A percentile compares a stretch with the other conserved stretches of the same genome.
Evolutionary conservation across 164 flowering plant genomes (phyloP).

Genomic region (Aristolochia contorta): DNA sequence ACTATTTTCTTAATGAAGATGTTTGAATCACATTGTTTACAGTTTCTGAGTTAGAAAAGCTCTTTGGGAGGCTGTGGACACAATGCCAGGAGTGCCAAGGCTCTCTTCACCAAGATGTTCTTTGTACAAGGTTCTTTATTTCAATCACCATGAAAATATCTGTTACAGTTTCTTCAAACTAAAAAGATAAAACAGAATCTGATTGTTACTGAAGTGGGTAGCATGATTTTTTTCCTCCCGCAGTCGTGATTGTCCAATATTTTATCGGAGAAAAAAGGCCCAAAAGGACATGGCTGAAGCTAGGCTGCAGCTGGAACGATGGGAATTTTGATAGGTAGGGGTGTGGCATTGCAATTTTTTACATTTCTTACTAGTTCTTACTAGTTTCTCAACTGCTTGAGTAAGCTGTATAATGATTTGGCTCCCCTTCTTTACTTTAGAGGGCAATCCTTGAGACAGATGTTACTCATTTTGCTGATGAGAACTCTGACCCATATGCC

Average conservation of each 20-base stretch:
- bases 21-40: slow-evolving; percentile 19
- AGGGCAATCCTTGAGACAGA: too few relatives aligned
- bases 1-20: too few relatives aligned
- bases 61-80: slow-evolving; percentile 95
- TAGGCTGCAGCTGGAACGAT: slow-evolving; percentile 68
- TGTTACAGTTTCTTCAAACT: slow-evolving; percentile 1
- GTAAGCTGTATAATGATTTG: too few relatives aligned
- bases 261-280: slow-evolving; percentile 94
- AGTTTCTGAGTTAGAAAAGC: slow-evolving; percentile 78
- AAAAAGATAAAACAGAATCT: too few relatives aligned
- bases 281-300: slow-evolving; percentile 99
- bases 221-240: not conserved
- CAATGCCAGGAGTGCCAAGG: slow-evolving; percentile 99
- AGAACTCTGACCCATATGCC: too few relatives aligned
- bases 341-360: not conserved
- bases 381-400: too few relatives aligned
- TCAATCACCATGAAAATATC: not conserved
- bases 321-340: slow-evolving; percentile 45
- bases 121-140: slow-evolving; percentile 72
- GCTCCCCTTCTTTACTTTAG: too few relatives aligned
- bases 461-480: too few relatives aligned
- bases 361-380: not conserved
- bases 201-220: not conserved
- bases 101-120: slow-evolving; percentile 97
- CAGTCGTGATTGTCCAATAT: slow-evolving; percentile 99